phyloP scores from a whole-genome alignment of 306 rosid genomes.

The Phaseolus lunatus region DNA sequence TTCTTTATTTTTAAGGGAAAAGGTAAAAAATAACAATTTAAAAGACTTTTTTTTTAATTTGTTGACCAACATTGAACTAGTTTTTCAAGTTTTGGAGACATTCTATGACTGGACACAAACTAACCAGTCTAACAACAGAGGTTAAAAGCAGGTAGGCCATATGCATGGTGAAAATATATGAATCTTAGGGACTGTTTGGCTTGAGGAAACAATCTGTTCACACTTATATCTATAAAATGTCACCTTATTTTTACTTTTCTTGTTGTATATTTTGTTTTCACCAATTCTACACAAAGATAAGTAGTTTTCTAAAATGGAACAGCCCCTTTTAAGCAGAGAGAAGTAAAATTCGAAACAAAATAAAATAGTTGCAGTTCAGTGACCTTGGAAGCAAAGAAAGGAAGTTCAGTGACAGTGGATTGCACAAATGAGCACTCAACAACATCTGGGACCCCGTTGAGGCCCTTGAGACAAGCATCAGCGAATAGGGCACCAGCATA shows the following conservation, averaged over 20 bases:
- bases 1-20: no score
- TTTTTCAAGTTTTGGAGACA: no score
- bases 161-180: no score
- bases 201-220: not conserved
- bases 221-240: not conserved
- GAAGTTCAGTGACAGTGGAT: constrained; percentile 84
- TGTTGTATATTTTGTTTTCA: not conserved
- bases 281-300: not conserved
- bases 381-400: constrained; percentile 99
- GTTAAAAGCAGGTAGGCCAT: no score
- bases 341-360: not conserved
- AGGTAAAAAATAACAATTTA: no score
- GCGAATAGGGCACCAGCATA: constrained; percentile 98
- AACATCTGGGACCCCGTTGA: constrained; percentile 96
- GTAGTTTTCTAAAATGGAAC: not conserved
- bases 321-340: not conserved
- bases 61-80: no score
- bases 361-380: constrained; percentile 20
- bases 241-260: not conserved
- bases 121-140: no score
- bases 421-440: constrained; percentile 96
- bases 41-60: no score
- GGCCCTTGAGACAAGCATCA: constrained; percentile 98
- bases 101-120: no score
- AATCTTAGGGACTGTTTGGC: not conserved